Evolutionary conservation across 2,329 filamentous ascomycete species (phyloP).

Genomic region (Sphaerulina vaccinii): DNA sequence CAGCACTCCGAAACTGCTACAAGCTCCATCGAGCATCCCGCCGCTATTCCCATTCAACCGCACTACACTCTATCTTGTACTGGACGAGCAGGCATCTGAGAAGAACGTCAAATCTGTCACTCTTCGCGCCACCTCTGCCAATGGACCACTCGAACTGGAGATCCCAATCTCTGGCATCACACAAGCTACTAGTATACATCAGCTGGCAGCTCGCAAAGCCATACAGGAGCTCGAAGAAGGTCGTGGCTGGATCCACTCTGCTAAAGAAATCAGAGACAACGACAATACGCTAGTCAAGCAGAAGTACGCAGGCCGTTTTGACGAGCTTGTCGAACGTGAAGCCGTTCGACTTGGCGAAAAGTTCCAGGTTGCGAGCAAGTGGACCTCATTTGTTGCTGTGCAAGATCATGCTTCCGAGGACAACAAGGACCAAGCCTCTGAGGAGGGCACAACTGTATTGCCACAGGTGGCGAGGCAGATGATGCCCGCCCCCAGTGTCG

Average conservation of each 20-base stretch:
- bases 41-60: constrained; percentile 66
- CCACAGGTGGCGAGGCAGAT: too few relatives aligned
- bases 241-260: constrained; percentile 62
- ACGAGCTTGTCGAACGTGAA: constrained; percentile 63
- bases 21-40: constrained; percentile 63
- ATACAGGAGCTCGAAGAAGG: constrained; percentile 68
- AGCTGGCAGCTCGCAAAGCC: constrained; percentile 67
- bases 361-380: constrained; percentile 67
- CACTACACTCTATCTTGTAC: constrained; percentile 63
- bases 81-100: constrained; percentile 53
- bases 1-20: constrained; percentile 57
- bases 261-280: constrained; percentile 43
- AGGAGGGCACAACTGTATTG: too few relatives aligned
- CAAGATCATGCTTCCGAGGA: constrained; percentile 40
- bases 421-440: not conserved
- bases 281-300: constrained; percentile 45
- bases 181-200: constrained; percentile 53
- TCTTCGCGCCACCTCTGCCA: constrained; percentile 56
- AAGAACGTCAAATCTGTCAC: constrained; percentile 56
- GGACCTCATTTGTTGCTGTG: constrained; percentile 71
- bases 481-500: too few relatives aligned
- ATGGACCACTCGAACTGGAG: constrained; percentile 61
- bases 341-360: constrained; percentile 63
- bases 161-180: constrained; percentile 54
- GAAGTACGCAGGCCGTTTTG: constrained; percentile 52